These are phyloP conservation scores for Melastoma candidum DNA, from an alignment of 441 rosid species.

Conservation along the genomic window DNA sequence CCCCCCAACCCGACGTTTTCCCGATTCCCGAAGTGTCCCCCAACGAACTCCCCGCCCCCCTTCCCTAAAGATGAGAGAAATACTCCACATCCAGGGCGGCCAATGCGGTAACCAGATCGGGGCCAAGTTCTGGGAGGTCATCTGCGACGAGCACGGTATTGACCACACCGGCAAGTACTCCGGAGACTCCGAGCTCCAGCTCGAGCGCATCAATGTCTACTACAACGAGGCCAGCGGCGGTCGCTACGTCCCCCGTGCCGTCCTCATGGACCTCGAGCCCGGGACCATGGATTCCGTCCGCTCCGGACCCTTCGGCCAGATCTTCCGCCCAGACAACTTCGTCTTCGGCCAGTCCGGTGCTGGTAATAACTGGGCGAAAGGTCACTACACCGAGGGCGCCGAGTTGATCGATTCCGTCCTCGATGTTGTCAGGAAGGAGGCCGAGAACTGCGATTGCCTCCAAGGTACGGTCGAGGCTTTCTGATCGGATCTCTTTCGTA, in stretches of 20 bases:
- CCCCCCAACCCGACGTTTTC: too few relatives aligned
- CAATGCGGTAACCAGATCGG: constrained; percentile 11
- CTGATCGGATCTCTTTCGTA: neutral
- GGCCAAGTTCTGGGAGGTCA: neutral
- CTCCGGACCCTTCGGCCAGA: constrained; percentile 6
- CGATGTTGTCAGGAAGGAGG: constrained; percentile 9
- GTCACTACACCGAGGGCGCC: constrained; percentile 6
- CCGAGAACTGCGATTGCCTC: constrained; percentile 9
- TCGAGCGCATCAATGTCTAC: constrained; percentile 2
- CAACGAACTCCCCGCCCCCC: too few relatives aligned
- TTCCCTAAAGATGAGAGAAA: constrained; percentile 5
- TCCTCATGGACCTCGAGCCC: constrained; percentile 11
- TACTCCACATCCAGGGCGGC: constrained; percentile 10
- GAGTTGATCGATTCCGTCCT: constrained; percentile 7
- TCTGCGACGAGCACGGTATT: constrained; percentile 9
- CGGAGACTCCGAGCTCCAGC: constrained; percentile 6
- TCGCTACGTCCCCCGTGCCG: constrained; percentile 6
- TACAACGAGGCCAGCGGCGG: constrained; percentile 10
- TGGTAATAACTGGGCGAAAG: too few relatives aligned
- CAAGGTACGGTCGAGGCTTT: neutral
- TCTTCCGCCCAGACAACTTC: constrained; percentile 7
- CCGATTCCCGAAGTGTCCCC: too few relatives aligned
- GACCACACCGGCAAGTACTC: constrained; percentile 7
- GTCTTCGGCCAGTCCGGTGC: too few relatives aligned
- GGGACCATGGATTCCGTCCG: constrained; percentile 12